phyloP scores from a whole-genome alignment of 495 filamentous ascomycete species.

The Tuber indicum region DNA sequence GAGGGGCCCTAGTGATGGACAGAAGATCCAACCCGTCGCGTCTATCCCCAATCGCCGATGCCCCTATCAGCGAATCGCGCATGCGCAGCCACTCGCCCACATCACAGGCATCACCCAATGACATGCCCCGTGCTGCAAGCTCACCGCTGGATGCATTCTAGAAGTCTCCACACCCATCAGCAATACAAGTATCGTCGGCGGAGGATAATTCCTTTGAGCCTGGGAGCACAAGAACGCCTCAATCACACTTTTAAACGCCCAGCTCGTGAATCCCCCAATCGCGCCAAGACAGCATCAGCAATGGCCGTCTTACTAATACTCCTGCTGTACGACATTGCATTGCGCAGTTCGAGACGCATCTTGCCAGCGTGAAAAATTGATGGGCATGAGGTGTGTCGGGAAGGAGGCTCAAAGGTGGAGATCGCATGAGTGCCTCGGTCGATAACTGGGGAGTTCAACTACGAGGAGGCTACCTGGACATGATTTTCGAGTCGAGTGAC shows the following conservation, averaged over 20 bases:
- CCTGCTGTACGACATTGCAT: constrained; percentile 86
- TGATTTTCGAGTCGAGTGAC: constrained; percentile 58
- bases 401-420: constrained; percentile 60
- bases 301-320: constrained; percentile 81
- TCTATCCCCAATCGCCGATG: constrained; percentile 7
- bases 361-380: constrained; percentile 86
- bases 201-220: constrained; percentile 18
- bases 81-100: constrained; percentile 15
- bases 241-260: constrained; percentile 72
- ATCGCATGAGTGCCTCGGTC: constrained; percentile 85
- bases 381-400: constrained; percentile 67
- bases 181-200: neutral
- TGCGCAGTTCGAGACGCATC: constrained; percentile 85
- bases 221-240: constrained; percentile 63
- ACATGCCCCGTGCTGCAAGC: neutral
- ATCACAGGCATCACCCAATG: constrained; percentile 10
- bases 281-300: constrained; percentile 76
- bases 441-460: constrained; percentile 91
- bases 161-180: constrained; percentile 10
- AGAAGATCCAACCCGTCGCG: constrained; percentile 13
- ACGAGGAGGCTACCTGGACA: constrained; percentile 60
- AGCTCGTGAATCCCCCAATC: constrained; percentile 64
- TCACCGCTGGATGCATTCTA: constrained; percentile 16
- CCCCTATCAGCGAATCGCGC: constrained; percentile 15
- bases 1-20: constrained; percentile 19